phyloP scores from a whole-genome alignment of 176 grass and related monocot species.

The Oryza australiensis region DNA sequence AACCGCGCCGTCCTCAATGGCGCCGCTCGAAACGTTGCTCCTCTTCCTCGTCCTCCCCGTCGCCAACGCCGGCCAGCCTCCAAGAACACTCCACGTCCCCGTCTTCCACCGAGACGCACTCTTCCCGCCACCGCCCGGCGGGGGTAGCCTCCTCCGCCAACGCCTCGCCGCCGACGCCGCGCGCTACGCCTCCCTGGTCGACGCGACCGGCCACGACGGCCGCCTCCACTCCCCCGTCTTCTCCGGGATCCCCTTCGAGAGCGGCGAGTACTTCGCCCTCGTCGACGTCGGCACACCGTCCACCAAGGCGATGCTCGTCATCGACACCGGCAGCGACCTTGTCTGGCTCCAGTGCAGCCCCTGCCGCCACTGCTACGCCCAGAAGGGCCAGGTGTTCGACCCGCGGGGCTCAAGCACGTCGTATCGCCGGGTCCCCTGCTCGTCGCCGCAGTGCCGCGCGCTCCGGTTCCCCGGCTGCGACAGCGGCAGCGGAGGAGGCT shows the following conservation, averaged over 20 bases:
- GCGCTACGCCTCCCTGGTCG: constrained; percentile 11
- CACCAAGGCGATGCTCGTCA: constrained; percentile 53
- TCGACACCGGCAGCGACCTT: constrained; percentile 91
- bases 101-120: constrained; percentile 51
- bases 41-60: constrained; percentile 6
- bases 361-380: constrained; percentile 73
- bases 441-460: constrained; percentile 37
- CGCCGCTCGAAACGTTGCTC: background rate
- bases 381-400: constrained; percentile 61
- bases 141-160: constrained; percentile 19
- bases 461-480: constrained; percentile 53
- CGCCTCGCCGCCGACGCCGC: constrained; percentile 40
- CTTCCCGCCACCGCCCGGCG: constrained; percentile 28
- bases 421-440: constrained; percentile 50
- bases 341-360: constrained; percentile 76
- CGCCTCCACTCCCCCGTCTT: constrained; percentile 46
- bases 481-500: background rate
- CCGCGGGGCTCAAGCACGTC: constrained; percentile 56
- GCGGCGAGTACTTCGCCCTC: constrained; percentile 71
- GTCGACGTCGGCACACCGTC: constrained; percentile 65
- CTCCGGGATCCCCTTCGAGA: constrained; percentile 55
- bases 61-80: background rate
- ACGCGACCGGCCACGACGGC: background rate
- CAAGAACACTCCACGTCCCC: constrained; percentile 49
- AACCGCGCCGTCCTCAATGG: constrained; percentile 33